A percentile compares a stretch with the other conserved stretches of the same genome.
Evolutionary conservation across 371 early-diverging fungal species (phyloP).

Genomic region (Phascolomyces articulosus): DNA sequence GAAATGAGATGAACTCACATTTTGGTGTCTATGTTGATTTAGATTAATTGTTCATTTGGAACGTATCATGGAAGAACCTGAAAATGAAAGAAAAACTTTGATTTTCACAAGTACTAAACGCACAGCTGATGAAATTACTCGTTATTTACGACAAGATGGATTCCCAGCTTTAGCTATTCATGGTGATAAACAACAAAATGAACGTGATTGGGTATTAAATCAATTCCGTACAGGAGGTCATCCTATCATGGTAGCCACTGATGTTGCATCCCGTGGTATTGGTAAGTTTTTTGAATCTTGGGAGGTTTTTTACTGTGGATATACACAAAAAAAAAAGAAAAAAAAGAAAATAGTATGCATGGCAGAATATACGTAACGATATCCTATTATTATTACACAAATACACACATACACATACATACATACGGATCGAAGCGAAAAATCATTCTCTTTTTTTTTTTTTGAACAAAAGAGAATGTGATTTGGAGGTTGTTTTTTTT

Average conservation of each 20-base stretch:
- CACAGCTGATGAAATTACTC: conserved; percentile 96
- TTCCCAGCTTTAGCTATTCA: conserved; percentile 98
- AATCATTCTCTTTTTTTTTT: not conserved
- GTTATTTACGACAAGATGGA: conserved; percentile 90
- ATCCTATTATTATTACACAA: too few relatives aligned
- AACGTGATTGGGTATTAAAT: conserved; percentile 97
- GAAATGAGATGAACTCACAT: not conserved
- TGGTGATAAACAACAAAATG: conserved; percentile 98
- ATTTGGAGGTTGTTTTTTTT: not conserved
- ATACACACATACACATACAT: too few relatives aligned
- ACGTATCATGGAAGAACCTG: conserved; percentile 75
- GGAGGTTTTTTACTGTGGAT: too few relatives aligned
- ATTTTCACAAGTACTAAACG: conserved; percentile 99
- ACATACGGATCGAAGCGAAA: not conserved
- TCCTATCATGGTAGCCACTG: conserved; percentile 99
- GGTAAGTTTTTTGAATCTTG: conserved; percentile 66
- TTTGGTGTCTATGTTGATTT: not conserved
- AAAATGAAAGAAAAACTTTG: conserved; percentile 82
- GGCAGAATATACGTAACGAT: too few relatives aligned
- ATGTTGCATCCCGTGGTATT: conserved; percentile 99
- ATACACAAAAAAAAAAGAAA: conserved; percentile 1
- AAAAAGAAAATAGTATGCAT: conserved; percentile 7
- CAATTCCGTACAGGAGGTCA: conserved; percentile 90
- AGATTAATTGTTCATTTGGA: conserved; percentile 74
- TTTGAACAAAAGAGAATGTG: not conserved